These are phyloP conservation scores for Pulveroboletus ravenelii DNA, from an alignment of 768 basidiomycete genomes.

Conservation along the genomic window DNA sequence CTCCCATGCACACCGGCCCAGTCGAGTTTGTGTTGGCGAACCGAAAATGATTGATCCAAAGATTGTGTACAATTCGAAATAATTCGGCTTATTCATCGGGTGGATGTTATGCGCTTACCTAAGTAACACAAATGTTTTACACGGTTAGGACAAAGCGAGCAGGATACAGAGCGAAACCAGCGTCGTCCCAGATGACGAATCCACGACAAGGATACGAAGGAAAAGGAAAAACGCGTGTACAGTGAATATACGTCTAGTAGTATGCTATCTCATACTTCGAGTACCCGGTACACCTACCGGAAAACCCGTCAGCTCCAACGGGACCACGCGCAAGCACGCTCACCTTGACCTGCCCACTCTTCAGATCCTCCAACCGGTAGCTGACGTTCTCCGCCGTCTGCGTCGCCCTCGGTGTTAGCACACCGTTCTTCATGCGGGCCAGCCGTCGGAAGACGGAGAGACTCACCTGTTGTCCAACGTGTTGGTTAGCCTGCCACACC, in stretches of 20 bases:
- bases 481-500: conserved; percentile 84
- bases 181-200: neutral
- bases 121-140: neutral
- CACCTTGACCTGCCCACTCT: conserved; percentile 80
- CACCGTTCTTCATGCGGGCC: conserved; percentile 29
- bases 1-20: neutral
- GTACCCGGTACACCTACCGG: conserved; percentile 36
- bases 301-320: conserved; percentile 8
- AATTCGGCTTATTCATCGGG: too few species aligned
- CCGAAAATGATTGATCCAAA: neutral
- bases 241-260: neutral
- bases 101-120: neutral
- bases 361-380: conserved; percentile 85
- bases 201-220: neutral
- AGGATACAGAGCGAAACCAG: neutral
- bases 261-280: conserved; percentile 33
- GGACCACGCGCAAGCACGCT: neutral
- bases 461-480: conserved; percentile 75
- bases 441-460: conserved; percentile 23
- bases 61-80: neutral
- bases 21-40: too few species aligned
- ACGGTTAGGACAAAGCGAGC: neutral
- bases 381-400: conserved; percentile 73
- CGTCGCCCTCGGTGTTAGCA: conserved; percentile 33
- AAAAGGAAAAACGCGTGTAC: neutral